Percentiles rank a stretch among this genome's conserved stretches.
Conservation (phyloP, 345 rosid genomes). For the Eucalyptus rudis region DNA sequence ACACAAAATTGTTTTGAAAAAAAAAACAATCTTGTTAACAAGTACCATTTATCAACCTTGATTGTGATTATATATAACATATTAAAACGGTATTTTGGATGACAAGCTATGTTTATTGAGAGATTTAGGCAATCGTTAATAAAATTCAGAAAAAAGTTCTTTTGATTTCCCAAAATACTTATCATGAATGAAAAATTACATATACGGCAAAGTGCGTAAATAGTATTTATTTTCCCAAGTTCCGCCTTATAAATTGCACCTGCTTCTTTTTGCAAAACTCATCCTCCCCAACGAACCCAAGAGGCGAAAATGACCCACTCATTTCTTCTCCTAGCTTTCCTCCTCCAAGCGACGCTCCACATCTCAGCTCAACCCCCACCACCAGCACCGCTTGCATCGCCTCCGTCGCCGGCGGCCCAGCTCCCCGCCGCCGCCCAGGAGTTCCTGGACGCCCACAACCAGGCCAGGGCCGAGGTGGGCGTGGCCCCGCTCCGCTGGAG, state of each 20-base stretch:
- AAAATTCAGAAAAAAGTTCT: background rate
- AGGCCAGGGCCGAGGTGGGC: constrained; percentile 57
- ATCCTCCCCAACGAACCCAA: background rate
- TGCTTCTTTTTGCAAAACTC: background rate
- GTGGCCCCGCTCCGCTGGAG: constrained; percentile 66
- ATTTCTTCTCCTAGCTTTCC: constrained; percentile 8
- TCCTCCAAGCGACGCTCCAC: constrained; percentile 9
- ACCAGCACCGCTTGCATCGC: background rate
- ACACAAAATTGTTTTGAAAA: no score
- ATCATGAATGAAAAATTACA: background rate
- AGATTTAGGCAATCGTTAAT: background rate
- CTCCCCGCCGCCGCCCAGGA: constrained; percentile 23
- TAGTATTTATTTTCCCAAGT: background rate
- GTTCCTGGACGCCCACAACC: constrained; percentile 59
- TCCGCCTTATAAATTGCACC: background rate
- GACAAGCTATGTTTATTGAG: background rate
- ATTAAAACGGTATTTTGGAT: background rate
- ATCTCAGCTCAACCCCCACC: background rate
- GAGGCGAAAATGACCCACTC: constrained; percentile 12
- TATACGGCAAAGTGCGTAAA: background rate
- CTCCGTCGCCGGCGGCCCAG: background rate
- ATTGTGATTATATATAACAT: no score
- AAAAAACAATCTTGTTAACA: no score
- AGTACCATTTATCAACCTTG: no score
- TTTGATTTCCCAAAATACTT: background rate